Evolutionary conservation across 371 early-diverging fungal species (phyloP), one percentile per base, ranked within the genome.

Genomic region (Syncephalastrum racemosum): DNA sequence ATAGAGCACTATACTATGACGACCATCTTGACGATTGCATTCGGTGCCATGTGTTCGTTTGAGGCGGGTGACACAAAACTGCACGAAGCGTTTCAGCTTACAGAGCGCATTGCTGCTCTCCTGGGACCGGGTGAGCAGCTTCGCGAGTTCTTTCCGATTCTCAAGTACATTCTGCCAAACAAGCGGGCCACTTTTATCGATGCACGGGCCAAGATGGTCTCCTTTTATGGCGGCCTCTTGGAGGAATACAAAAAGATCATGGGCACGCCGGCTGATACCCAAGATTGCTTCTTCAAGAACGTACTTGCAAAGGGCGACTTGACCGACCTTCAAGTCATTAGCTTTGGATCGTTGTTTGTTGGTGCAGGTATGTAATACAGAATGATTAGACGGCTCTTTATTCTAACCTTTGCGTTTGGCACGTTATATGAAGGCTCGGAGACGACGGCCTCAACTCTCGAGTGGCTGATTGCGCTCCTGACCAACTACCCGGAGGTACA

Each of bases 1-100:
- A 53, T 76, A 48, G 73, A 76, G 15, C 71, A 76, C 20, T 80
- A 71, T 46, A 67, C 77, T 14, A 68, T 80, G 73, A 72, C 77
- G 8, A 63, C 54, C 15, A 71, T 80, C 5, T 54, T 80, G 13
- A 58, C 71, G 1, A 72, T 80, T 41, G 65, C 66, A 0, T 80
- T 64, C 55, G 80, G 77, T 1, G 59, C 63, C 14, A 63, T 69
- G 49, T 71, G 68, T 25, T 60, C 47, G 7, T 73, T 74, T 57
- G 56, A 73, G 43, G 65, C 70, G 0, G 73, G 65, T 8, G 75
- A 80, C 51, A 53, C 68, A 4, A 31, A 40, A 5, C 44, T 76
- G 3, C 80, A 77, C 50, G 54, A 70, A 55, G 75, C 62, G 0
- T 76, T 74, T 55, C 47, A 46, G 1, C 50, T 80, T 3, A 80